Evolutionary conservation across 1,284 basidiomycete genomes (phyloP).

Genomic region (Irpex sp.): DNA sequence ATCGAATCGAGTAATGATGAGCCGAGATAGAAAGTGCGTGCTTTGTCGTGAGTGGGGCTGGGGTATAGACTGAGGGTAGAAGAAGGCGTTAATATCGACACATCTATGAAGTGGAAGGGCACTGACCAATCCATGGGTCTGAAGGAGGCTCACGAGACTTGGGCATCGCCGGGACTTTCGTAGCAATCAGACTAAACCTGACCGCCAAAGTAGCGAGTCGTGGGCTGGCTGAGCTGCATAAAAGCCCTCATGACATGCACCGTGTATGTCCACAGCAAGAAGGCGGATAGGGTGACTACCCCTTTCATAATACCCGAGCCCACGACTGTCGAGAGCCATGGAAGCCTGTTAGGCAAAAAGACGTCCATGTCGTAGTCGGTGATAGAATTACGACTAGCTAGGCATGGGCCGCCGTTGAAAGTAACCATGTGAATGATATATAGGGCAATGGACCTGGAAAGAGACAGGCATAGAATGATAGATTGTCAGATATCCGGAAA

Average conservation of each 20-base stretch:
- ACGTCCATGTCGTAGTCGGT: neutral
- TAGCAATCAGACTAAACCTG: too few relatives aligned
- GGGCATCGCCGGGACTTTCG: too few relatives aligned
- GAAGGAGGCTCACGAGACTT: too few relatives aligned
- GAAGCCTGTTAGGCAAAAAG: neutral
- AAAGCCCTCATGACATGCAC: neutral
- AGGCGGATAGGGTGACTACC: neutral
- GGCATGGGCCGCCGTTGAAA: neutral
- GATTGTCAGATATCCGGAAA: neutral
- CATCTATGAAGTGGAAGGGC: too few relatives aligned
- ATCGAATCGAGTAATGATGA: too few relatives aligned
- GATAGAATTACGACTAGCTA: neutral
- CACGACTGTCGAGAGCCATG: neutral
- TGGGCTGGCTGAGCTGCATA: too few relatives aligned
- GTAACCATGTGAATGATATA: neutral
- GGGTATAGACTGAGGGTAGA: too few relatives aligned
- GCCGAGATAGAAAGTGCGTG: too few relatives aligned
- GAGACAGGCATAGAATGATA: neutral
- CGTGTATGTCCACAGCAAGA: neutral
- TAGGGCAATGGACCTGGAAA: neutral
- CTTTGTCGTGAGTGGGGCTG: too few relatives aligned
- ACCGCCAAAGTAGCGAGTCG: too few relatives aligned
- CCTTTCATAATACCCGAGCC: neutral
- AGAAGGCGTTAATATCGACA: too few relatives aligned
- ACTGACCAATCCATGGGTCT: too few relatives aligned